Evolutionary conservation across 768 basidiomycete species (phyloP).

Genomic region (Leccinum uliginosum): DNA sequence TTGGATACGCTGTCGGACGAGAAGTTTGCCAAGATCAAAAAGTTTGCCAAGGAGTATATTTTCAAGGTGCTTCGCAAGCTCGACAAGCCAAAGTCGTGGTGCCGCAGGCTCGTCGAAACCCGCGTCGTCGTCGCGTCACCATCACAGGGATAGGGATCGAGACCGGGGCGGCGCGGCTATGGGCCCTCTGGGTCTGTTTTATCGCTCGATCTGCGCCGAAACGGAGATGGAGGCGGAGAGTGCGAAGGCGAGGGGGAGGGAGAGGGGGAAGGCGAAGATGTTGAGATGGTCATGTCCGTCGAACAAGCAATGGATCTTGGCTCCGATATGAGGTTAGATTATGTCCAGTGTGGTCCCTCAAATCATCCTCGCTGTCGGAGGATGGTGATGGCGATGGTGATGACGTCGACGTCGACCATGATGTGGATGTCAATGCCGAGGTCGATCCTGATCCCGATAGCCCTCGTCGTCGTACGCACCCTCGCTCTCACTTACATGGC

Average conservation of each 20-base stretch:
- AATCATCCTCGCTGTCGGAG: no score
- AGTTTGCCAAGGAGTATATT: constrained; percentile 89
- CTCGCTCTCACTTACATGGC: not conserved
- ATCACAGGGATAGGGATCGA: constrained; percentile 3
- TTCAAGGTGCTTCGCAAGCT: constrained; percentile 70
- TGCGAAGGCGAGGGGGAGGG: not conserved
- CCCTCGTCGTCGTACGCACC: not conserved
- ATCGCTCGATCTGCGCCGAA: constrained; percentile 10
- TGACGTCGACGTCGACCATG: not conserved
- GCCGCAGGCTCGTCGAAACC: constrained; percentile 11
- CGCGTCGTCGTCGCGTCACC: constrained; percentile 4
- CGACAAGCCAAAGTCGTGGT: constrained; percentile 38
- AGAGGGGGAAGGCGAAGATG: constrained; percentile 19
- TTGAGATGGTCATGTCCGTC: constrained; percentile 35
- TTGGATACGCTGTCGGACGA: constrained; percentile 81
- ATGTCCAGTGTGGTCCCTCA: no score
- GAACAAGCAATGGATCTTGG: constrained; percentile 45
- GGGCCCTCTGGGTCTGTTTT: constrained; percentile 12
- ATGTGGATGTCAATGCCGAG: not conserved
- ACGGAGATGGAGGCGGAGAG: constrained; percentile 9
- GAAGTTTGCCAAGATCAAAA: constrained; percentile 84
- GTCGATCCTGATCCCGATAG: not conserved
- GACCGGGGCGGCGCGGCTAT: not conserved
- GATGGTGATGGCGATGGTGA: constrained; percentile 13
- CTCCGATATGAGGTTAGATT: no score